These are phyloP conservation scores for Stephanodiscus minutulus DNA, from an alignment of 108 stramenopile genomes.

Conservation along the genomic window DNA sequence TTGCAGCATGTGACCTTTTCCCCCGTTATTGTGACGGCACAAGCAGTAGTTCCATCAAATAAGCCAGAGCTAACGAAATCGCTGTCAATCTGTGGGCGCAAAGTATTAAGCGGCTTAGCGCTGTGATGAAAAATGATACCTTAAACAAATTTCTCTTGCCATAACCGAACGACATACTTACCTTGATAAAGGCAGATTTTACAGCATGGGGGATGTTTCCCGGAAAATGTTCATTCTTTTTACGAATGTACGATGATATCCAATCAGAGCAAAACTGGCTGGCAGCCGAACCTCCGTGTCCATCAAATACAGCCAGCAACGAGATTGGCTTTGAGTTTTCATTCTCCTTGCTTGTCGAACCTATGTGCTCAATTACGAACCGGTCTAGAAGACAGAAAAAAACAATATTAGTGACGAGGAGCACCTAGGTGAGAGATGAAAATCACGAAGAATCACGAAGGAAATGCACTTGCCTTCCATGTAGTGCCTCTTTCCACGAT, in stretches of 20 bases:
- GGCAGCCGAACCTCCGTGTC: slow-evolving; percentile 93
- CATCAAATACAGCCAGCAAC: slow-evolving; percentile 91
- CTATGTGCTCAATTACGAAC: slow-evolving; percentile 81
- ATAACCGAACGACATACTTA: background rate
- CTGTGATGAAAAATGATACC: background rate
- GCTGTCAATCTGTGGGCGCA: slow-evolving; percentile 53
- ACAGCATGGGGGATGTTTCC: slow-evolving; percentile 72
- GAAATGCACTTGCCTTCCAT: slow-evolving; percentile 83
- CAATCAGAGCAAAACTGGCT: slow-evolving; percentile 89
- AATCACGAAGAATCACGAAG: background rate
- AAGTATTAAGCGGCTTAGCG: slow-evolving; percentile 7
- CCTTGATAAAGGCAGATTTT: slow-evolving; percentile 70
- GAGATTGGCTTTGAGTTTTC: slow-evolving; percentile 63
- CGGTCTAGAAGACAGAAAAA: slow-evolving; percentile 37
- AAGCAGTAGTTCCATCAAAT: slow-evolving; percentile 85
- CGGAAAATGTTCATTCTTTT: slow-evolving; percentile 70
- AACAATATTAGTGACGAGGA: slow-evolving; percentile 5
- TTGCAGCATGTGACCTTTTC: slow-evolving; percentile 89
- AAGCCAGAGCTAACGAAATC: slow-evolving; percentile 84
- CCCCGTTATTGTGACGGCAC: slow-evolving; percentile 78
- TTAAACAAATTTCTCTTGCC: background rate
- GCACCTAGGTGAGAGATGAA: background rate
- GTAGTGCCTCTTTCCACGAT: slow-evolving; percentile 74
- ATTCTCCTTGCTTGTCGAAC: slow-evolving; percentile 48
- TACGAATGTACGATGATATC: slow-evolving; percentile 73